Evolutionary conservation across 2,329 filamentous ascomycete species (phyloP), one percentile per base, ranked within the genome.

Genomic region (Colletotrichum scovillei): DNA sequence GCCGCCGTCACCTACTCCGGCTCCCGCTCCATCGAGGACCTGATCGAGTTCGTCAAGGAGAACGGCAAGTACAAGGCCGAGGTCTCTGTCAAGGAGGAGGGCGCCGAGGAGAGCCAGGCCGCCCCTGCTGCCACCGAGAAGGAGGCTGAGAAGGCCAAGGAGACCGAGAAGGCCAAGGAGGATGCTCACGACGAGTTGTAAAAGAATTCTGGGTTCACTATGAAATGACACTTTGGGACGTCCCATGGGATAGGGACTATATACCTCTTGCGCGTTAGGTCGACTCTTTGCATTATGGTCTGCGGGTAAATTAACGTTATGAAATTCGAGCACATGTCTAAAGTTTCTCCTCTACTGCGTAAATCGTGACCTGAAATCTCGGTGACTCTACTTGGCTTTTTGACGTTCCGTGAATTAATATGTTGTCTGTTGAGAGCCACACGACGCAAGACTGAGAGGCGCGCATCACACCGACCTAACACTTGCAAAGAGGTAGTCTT

Each of bases 41-140:
- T 99, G 74, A 92, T 94, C 80, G 90, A 92, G 80, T 99, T 99
- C 88, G 90, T 99, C 84, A 92, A 94, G 86, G 95, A 98, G 89
- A 97, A 97, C 84, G 97, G 97, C 85, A 97, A 95, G 86, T 90
- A 97, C 89, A 92, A 93, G 85, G 91, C 94, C 76, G 91, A 92
- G 79, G 91, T 92, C 75, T 84, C 87, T 69, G 86, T 88, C 77
- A 84, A 86, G 78, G 83, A 85, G 78, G 88, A 88, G 78, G 88
- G 89, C 77, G 83, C 84, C 46, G 88, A 90, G 78, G 88, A 92
- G 81, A 85, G 83, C 22, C 80, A 83, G 49, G 84, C 86, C 70
- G 86, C 87, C 56, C 86, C 87, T 69, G 86, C 88, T 77, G 83
- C 88, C 78, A 85, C 86, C 30, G 88, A 90, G 80, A 84, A 87